A percentile compares a stretch with the other conserved stretches of the same genome.
phyloP scores from a whole-genome alignment of 2,329 filamentous ascomycete species.

The Colletotrichum cuscutae region DNA sequence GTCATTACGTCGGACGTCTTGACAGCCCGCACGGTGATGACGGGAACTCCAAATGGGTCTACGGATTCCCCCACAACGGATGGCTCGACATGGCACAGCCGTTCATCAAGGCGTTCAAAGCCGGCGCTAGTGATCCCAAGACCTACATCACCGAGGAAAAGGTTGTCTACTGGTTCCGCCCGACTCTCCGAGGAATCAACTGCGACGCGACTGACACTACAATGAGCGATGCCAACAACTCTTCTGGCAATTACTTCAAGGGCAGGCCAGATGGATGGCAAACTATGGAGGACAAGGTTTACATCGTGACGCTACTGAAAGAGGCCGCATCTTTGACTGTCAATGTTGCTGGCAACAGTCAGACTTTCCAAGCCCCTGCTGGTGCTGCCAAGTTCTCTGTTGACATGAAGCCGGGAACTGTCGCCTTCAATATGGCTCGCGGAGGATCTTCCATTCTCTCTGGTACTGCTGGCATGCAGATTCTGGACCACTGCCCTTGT shows the following conservation, averaged over 20 bases:
- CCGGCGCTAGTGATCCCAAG: conserved; percentile 48
- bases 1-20: conserved; percentile 63
- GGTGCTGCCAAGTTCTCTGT: neutral
- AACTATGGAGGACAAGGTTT: neutral
- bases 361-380: neutral
- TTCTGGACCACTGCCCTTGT: neutral
- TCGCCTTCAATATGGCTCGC: neutral
- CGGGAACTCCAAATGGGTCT: conserved; percentile 59
- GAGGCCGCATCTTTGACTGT: neutral
- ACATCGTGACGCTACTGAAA: neutral
- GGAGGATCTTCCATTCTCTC: neutral
- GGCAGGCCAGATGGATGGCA: neutral
- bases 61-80: conserved; percentile 58
- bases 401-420: neutral
- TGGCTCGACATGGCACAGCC: conserved; percentile 65
- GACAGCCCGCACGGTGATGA: conserved; percentile 51
- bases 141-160: conserved; percentile 52
- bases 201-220: neutral
- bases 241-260: neutral
- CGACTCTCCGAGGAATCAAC: neutral
- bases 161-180: neutral
- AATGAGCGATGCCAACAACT: neutral
- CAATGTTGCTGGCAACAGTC: neutral
- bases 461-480: neutral
- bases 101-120: conserved; percentile 64